Conservation (phyloP, 495 filamentous ascomycete genomes). For the Patellaria atrata region DNA sequence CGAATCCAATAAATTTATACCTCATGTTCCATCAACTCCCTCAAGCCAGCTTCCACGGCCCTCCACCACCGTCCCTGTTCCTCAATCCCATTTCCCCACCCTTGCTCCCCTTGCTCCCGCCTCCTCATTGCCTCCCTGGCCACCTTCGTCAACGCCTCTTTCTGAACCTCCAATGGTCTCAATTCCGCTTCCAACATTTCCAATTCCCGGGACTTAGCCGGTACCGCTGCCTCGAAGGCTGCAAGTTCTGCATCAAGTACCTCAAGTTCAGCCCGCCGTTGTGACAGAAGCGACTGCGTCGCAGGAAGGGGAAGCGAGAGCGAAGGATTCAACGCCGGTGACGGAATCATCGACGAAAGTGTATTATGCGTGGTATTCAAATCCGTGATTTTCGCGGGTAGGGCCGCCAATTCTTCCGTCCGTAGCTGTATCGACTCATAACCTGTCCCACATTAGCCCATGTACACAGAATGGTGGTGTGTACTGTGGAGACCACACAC, state of each 20-base stretch:
- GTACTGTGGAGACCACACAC: conserved; percentile 12
- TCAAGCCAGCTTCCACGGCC: conserved; percentile 53
- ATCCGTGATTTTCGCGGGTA: conserved; percentile 49
- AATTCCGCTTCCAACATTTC: conserved; percentile 61
- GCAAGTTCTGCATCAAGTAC: conserved; percentile 56
- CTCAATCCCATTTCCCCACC: conserved; percentile 66
- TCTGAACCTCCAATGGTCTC: conserved; percentile 53
- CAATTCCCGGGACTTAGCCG: conserved; percentile 57
- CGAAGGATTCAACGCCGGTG: conserved; percentile 28
- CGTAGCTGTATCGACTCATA: conserved; percentile 54
- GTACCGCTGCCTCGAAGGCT: conserved; percentile 45
- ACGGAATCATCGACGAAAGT: conserved; percentile 34
- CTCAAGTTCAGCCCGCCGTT: conserved; percentile 44
- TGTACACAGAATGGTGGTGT: conserved; percentile 14
- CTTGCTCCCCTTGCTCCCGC: conserved; percentile 51
- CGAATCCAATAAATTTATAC: no score
- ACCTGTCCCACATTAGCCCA: conserved; percentile 25
- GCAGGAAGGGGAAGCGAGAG: conserved; percentile 41
- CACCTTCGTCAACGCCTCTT: conserved; percentile 47
- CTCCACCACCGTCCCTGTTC: conserved; percentile 72
- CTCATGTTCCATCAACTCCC: conserved; percentile 50
- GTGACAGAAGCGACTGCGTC: conserved; percentile 42
- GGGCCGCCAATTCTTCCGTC: conserved; percentile 37
- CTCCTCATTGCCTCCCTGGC: conserved; percentile 69
- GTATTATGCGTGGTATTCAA: conserved; percentile 44